A percentile compares a stretch with the other conserved stretches of the same genome.
Conservation (phyloP, 2,329 filamentous ascomycete genomes). For the Botrytis byssoidea region DNA sequence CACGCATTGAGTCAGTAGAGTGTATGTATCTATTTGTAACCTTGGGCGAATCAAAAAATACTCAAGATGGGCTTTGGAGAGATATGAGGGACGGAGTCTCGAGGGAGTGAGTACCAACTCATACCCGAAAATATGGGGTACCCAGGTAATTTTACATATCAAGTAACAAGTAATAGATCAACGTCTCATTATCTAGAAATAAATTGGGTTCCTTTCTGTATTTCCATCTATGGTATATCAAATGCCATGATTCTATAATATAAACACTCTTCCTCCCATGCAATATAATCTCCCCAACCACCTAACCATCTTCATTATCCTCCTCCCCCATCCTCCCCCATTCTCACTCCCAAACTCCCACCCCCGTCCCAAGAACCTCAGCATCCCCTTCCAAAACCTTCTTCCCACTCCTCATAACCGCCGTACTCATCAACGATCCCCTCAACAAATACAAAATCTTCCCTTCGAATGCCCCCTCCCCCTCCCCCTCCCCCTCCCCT, state of each 20-base stretch:
- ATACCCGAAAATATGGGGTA: neutral
- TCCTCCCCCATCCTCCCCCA: neutral
- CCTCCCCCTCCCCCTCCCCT: no score
- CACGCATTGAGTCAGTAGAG: neutral
- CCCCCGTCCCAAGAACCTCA: slow-evolving; percentile 40
- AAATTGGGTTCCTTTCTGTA: neutral
- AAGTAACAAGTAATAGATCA: neutral
- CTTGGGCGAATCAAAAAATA: neutral
- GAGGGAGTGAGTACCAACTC: neutral
- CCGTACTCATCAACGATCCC: slow-evolving; percentile 11
- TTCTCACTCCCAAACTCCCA: slow-evolving; percentile 19
- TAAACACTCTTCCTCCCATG: neutral
- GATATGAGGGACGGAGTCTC: no score
- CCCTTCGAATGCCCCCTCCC: neutral
- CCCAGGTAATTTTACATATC: neutral
- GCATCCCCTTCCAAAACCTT: slow-evolving; percentile 61
- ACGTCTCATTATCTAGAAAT: neutral
- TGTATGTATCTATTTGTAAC: neutral
- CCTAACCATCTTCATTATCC: neutral
- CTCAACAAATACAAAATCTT: neutral
- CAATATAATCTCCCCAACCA: neutral
- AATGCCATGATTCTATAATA: neutral
- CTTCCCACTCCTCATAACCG: slow-evolving; percentile 56
- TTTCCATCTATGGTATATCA: neutral
- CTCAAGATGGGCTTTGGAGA: neutral